These are phyloP conservation scores for Bauhinia variegata DNA, from an alignment of 306 rosid genomes.

Conservation along the genomic window DNA sequence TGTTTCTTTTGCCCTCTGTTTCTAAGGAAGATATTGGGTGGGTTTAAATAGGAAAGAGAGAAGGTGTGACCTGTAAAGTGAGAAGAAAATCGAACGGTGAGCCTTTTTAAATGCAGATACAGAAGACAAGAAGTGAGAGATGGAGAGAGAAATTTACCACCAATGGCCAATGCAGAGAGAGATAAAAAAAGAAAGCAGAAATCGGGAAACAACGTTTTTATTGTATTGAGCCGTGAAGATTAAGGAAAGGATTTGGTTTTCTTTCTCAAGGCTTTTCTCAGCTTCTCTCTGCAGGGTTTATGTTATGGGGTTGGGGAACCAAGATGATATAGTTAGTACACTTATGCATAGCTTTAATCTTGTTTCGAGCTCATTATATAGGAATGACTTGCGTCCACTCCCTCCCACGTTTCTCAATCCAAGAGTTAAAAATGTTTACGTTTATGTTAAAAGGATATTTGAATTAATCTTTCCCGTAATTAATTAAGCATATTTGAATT, in stretches of 20 bases:
- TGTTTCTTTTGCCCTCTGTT: slow-evolving; percentile 32
- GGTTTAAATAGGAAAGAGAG: not conserved
- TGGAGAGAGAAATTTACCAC: slow-evolving; percentile 7
- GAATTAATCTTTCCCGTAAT: too few relatives aligned
- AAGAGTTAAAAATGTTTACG: too few relatives aligned
- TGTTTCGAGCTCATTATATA: not conserved
- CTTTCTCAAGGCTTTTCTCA: slow-evolving; percentile 61
- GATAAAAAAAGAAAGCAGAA: slow-evolving; percentile 20
- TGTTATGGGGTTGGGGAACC: not conserved
- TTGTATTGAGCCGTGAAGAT: slow-evolving; percentile 68
- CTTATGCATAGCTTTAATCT: not conserved
- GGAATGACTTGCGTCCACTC: not conserved
- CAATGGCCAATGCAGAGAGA: not conserved
- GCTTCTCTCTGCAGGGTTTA: not conserved
- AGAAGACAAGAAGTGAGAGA: too few relatives aligned
- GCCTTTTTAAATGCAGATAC: slow-evolving; percentile 39
- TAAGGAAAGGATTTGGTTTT: slow-evolving; percentile 72
- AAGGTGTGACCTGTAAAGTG: not conserved
- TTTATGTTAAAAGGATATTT: too few relatives aligned
- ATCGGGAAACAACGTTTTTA: slow-evolving; percentile 24
- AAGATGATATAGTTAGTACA: not conserved
- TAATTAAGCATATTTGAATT: too few relatives aligned
- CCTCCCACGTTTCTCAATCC: too few relatives aligned
- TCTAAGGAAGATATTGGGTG: not conserved
- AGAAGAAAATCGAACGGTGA: slow-evolving; percentile 18